Percentiles rank a stretch among this genome's conserved stretches.
Evolutionary conservation across 2,329 filamentous ascomycete species (phyloP).

Genomic region (Stemphylium vesicarium): DNA sequence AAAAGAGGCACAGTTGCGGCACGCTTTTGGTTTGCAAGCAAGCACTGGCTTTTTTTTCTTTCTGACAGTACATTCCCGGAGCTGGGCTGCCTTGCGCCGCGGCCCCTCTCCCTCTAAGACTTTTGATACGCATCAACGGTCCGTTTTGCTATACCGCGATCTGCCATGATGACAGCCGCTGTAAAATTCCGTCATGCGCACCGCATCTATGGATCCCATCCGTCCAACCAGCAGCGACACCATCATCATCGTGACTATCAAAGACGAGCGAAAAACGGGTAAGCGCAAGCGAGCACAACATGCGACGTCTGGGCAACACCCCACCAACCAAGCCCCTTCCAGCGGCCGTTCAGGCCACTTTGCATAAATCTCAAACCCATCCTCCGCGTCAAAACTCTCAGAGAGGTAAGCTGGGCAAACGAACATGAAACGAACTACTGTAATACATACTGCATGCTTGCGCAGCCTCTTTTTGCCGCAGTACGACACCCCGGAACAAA

Average conservation of each 20-base stretch:
- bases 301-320: not conserved
- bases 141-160: constrained; percentile 3
- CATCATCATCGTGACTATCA: not conserved
- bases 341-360: constrained; percentile 1
- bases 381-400: constrained; percentile 6
- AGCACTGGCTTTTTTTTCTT: not conserved
- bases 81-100: not conserved
- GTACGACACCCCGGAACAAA: not conserved
- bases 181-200: constrained; percentile 7
- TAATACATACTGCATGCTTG: constrained; percentile 7
- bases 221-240: not conserved
- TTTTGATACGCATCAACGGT: not conserved
- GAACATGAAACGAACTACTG: constrained; percentile 18
- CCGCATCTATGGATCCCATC: not conserved
- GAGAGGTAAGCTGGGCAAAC: constrained; percentile 1
- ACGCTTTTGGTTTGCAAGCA: not conserved
- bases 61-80: not conserved
- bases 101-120: not conserved
- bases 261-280: not conserved
- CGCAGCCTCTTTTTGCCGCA: constrained; percentile 8
- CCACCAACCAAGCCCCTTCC: not conserved
- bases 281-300: constrained; percentile 11
- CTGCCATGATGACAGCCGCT: constrained; percentile 20
- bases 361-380: constrained; percentile 20
- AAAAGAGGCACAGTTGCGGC: too few relatives aligned